Conservation (phyloP, 768 basidiomycete species). For the Lactifluus volemus region DNA sequence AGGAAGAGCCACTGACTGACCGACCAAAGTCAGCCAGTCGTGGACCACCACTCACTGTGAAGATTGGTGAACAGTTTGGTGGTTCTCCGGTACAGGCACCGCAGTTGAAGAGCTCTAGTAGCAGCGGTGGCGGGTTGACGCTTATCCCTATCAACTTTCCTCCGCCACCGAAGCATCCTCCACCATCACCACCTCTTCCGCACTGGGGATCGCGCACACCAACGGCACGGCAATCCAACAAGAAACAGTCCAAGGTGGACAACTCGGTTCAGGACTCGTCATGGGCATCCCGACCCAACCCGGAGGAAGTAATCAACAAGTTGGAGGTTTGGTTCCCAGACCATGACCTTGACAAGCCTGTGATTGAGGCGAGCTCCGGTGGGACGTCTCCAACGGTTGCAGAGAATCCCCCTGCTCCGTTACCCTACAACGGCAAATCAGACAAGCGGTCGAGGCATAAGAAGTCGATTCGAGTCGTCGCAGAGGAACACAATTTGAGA, state of each 20-base stretch:
- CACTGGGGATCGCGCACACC: conserved; percentile 22
- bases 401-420: conserved; percentile 37
- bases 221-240: conserved; percentile 13
- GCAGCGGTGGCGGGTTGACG: conserved; percentile 32
- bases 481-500: conserved; percentile 74
- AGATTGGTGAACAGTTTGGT: conserved; percentile 20
- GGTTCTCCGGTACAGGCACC: conserved; percentile 25
- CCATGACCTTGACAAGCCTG: conserved; percentile 91
- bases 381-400: conserved; percentile 66
- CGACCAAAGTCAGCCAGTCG: conserved; percentile 7
- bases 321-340: conserved; percentile 94
- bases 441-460: conserved; percentile 50
- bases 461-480: conserved; percentile 91
- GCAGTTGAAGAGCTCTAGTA: conserved; percentile 11
- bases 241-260: conserved; percentile 25
- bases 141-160: conserved; percentile 22
- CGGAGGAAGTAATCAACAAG: conserved; percentile 89
- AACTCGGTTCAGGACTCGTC: conserved; percentile 66
- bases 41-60: conserved; percentile 20
- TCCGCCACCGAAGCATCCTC: conserved; percentile 21
- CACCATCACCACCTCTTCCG: conserved; percentile 21
- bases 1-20: conserved; percentile 10
- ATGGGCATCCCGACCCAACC: conserved; percentile 85
- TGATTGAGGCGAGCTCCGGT: conserved; percentile 79
- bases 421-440: conserved; percentile 16